These are phyloP conservation scores for Austropuccinia psidii DNA, from an alignment of 1,284 basidiomycete species.

Conservation along the genomic window DNA sequence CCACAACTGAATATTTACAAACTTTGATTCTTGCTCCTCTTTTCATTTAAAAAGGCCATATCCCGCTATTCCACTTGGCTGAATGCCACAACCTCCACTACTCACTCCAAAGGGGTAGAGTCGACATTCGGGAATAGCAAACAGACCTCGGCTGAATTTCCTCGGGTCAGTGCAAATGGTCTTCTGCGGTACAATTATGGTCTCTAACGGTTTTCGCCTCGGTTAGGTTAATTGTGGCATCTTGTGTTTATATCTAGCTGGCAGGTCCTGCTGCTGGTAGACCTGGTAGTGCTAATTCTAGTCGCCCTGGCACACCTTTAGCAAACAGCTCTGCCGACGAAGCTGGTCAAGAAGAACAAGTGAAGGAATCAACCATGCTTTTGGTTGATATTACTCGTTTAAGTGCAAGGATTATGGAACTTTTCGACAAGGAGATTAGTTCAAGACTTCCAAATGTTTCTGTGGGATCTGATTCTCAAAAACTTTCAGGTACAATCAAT, in stretches of 20 bases:
- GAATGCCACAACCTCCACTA: neutral
- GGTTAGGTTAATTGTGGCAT: constrained; percentile 30
- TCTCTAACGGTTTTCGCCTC: constrained; percentile 28
- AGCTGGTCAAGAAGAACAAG: constrained; percentile 14
- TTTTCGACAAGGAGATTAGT: constrained; percentile 1
- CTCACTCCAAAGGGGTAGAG: neutral
- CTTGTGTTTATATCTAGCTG: constrained; percentile 27
- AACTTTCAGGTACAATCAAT: constrained; percentile 2
- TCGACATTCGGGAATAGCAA: neutral
- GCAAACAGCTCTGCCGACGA: constrained; percentile 1
- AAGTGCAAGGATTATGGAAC: neutral
- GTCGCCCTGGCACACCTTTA: constrained; percentile 6
- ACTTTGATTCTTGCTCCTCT: neutral
- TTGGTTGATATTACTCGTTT: constrained; percentile 8
- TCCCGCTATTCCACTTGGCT: constrained; percentile 31
- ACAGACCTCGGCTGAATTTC: constrained; percentile 3
- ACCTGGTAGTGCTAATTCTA: neutral
- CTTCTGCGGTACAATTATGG: constrained; percentile 19
- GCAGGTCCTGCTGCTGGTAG: constrained; percentile 2
- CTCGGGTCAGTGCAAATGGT: constrained; percentile 32
- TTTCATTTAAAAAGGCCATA: neutral
- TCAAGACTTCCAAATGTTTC: constrained; percentile 9
- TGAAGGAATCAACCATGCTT: constrained; percentile 6
- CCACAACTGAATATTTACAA: neutral
- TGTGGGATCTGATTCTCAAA: constrained; percentile 8